A percentile compares a stretch with the other conserved stretches of the same genome.
phyloP scores from a whole-genome alignment of 2,329 filamentous ascomycete species.

The Lachnellula subtilissima region DNA sequence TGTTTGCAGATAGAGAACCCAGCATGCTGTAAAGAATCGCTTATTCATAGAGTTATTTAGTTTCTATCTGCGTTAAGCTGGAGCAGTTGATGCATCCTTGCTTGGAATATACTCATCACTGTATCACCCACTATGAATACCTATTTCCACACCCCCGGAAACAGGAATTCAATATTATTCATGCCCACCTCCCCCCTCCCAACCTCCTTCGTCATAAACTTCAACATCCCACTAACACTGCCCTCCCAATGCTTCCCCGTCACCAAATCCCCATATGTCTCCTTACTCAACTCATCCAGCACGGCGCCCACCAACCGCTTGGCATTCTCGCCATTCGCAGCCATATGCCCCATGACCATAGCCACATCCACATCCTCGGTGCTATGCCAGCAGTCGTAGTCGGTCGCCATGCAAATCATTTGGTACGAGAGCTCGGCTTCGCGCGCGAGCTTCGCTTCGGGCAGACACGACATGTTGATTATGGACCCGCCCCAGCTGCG shows the following conservation, averaged over 20 bases:
- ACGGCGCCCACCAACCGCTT: conserved; percentile 80
- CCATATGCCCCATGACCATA: conserved; percentile 97
- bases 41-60: not conserved
- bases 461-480: conserved; percentile 97
- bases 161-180: conserved; percentile 79
- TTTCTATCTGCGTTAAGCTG: too few species aligned
- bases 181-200: conserved; percentile 69
- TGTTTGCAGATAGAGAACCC: too few species aligned
- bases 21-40: not conserved
- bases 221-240: conserved; percentile 69
- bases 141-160: conserved; percentile 54
- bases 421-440: conserved; percentile 97
- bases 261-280: conserved; percentile 71
- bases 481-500: conserved; percentile 88
- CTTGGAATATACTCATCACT: conserved; percentile 1
- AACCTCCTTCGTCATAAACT: conserved; percentile 74
- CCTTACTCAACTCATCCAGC: conserved; percentile 75
- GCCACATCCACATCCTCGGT: conserved; percentile 83
- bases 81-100: conserved; percentile 6
- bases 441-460: conserved; percentile 91
- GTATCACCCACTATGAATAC: not conserved
- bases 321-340: conserved; percentile 84
- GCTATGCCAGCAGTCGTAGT: conserved; percentile 97
- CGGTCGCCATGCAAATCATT: conserved; percentile 99
- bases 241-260: conserved; percentile 77